phyloP scores from a whole-genome alignment of 2,329 filamentous ascomycete species.

The Paecilomyces sp. region DNA sequence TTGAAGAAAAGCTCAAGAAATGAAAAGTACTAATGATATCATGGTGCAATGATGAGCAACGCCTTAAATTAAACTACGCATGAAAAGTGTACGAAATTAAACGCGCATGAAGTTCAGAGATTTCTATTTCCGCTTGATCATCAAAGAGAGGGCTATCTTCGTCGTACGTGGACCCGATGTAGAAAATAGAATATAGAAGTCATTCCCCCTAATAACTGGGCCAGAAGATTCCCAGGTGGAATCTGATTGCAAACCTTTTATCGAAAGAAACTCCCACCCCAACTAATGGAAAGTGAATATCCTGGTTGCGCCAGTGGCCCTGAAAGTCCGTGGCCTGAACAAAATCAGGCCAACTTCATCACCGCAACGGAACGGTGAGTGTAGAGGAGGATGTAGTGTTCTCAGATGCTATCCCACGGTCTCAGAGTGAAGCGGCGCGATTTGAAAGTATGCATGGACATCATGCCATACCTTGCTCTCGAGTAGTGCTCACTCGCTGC shows the following conservation, averaged over 20 bases:
- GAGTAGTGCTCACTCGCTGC: not conserved
- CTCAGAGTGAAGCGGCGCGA: not conserved
- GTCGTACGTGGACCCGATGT: not conserved
- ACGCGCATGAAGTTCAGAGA: not conserved
- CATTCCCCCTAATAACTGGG: not conserved
- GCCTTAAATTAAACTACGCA: not conserved
- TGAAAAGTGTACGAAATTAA: not conserved
- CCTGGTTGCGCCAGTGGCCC: not conserved
- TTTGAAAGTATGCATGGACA: not conserved
- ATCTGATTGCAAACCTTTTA: not conserved
- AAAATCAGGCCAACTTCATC: not conserved
- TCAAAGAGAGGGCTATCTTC: not conserved
- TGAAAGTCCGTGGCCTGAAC: not conserved
- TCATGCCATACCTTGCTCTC: not conserved
- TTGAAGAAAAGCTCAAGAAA: slow-evolving; percentile 59
- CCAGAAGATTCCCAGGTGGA: not conserved
- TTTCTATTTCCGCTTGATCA: not conserved
- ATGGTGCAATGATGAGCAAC: not conserved
- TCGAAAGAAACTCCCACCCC: not conserved
- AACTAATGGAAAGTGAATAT: not conserved
- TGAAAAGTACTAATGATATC: slow-evolving; percentile 5
- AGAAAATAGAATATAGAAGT: not conserved
- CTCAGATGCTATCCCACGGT: not conserved
- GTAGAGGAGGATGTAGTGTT: not conserved
- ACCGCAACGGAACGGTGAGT: not conserved